A percentile compares a stretch with the other conserved stretches of the same genome.
Evolutionary conservation across 352 stramenopile species (phyloP).

Genomic region (Globisporangium alternatum): DNA sequence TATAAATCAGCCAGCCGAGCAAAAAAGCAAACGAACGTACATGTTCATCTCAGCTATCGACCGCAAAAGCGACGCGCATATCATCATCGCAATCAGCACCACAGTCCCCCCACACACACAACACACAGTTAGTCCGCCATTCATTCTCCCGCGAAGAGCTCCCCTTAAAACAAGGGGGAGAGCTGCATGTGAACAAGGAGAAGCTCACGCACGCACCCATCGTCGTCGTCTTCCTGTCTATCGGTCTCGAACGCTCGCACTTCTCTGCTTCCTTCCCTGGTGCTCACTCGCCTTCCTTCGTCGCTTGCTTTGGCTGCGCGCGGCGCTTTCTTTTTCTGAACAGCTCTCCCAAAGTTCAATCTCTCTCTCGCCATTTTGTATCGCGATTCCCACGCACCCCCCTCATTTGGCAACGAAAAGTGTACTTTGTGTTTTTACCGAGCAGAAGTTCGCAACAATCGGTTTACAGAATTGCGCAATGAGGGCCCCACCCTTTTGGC

Average conservation of each 20-base stretch:
- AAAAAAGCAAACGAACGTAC: neutral
- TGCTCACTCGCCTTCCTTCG: neutral
- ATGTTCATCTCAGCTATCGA: conserved; percentile 6
- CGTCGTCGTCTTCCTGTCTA: neutral
- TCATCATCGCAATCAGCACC: neutral
- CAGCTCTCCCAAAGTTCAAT: neutral
- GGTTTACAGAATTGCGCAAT: too few species aligned
- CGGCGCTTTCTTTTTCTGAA: too few species aligned
- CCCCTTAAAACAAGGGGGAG: neutral
- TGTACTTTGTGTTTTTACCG: too few species aligned
- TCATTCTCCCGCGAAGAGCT: neutral
- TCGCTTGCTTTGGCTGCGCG: too few species aligned
- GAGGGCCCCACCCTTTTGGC: too few species aligned
- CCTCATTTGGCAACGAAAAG: neutral
- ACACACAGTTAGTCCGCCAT: neutral
- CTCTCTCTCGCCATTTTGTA: neutral
- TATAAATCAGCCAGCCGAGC: neutral
- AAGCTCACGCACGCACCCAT: neutral
- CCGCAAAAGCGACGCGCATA: neutral
- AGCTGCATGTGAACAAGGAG: neutral
- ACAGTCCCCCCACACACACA: neutral
- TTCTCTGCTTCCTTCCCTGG: neutral
- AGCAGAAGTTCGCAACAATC: too few species aligned
- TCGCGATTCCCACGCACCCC: neutral
- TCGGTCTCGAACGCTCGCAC: neutral